These are phyloP conservation scores for Stemphylium beticola DNA, from an alignment of 2,329 filamentous ascomycete genomes.

Conservation along the genomic window DNA sequence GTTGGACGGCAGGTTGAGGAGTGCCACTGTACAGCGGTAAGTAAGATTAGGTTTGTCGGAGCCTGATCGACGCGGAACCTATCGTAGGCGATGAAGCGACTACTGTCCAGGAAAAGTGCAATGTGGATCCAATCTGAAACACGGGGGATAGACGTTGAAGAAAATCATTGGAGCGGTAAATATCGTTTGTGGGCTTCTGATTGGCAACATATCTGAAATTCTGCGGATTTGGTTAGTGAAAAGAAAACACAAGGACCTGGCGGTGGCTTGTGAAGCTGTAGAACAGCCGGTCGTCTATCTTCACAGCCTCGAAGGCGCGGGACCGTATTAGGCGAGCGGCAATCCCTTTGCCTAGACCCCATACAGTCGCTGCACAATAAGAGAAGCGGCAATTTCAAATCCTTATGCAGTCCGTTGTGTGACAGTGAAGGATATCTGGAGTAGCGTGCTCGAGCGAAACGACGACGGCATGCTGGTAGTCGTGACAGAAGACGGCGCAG, in stretches of 20 bases:
- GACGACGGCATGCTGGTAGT: background rate
- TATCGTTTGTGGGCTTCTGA: conserved; percentile 12
- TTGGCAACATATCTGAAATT: conserved; percentile 24
- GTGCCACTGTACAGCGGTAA: conserved; percentile 18
- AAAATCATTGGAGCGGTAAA: conserved; percentile 22
- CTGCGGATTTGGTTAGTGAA: conserved; percentile 13
- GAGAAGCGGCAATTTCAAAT: background rate
- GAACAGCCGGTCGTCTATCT: conserved; percentile 8
- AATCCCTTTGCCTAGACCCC: background rate
- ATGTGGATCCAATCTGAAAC: conserved; percentile 31
- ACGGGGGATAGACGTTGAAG: conserved; percentile 11
- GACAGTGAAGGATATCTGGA: background rate
- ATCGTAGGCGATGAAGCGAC: conserved; percentile 25
- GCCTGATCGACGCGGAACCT: conserved; percentile 34
- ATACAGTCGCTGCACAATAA: background rate
- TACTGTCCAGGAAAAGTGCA: conserved; percentile 20
- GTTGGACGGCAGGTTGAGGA: conserved; percentile 15
- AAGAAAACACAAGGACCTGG: conserved; percentile 15
- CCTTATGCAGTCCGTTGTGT: background rate
- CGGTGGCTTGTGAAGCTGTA: conserved; percentile 22
- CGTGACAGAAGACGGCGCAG: background rate
- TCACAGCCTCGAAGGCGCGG: conserved; percentile 16
- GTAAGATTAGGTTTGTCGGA: conserved; percentile 16
- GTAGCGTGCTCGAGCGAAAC: background rate
- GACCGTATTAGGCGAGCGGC: conserved; percentile 14